Conservation (phyloP, 2,329 filamentous ascomycete genomes). For the Ceratocystis cubensis region DNA sequence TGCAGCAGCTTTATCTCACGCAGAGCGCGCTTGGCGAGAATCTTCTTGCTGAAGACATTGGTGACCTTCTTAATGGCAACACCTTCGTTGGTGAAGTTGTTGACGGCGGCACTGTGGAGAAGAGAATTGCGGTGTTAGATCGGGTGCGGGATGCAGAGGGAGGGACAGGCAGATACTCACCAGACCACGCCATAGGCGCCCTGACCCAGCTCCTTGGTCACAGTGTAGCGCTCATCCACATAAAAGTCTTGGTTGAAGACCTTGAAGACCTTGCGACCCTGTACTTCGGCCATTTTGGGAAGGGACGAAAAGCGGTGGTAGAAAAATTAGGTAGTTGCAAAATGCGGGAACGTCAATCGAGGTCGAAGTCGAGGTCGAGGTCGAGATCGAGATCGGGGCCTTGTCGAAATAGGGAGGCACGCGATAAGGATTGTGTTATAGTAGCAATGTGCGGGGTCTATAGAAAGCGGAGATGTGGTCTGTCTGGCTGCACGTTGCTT, state of each 20-base stretch:
- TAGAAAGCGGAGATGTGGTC: slow-evolving; percentile 10
- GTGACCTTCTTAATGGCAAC: slow-evolving; percentile 99
- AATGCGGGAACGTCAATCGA: too few species aligned
- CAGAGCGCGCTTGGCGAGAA: slow-evolving; percentile 91
- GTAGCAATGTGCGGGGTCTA: slow-evolving; percentile 7
- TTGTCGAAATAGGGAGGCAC: neutral
- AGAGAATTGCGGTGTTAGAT: slow-evolving; percentile 19
- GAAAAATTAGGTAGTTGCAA: neutral
- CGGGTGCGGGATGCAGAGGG: neutral
- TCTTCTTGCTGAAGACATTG: slow-evolving; percentile 99
- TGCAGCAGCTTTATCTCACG: slow-evolving; percentile 97
- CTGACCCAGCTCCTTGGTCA: slow-evolving; percentile 96
- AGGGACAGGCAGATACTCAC: slow-evolving; percentile 37
- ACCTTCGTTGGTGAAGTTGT: slow-evolving; percentile 79
- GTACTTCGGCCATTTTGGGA: slow-evolving; percentile 31
- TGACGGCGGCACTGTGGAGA: slow-evolving; percentile 65
- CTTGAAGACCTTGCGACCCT: slow-evolving; percentile 82
- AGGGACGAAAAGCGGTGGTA: slow-evolving; percentile 1
- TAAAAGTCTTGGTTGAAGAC: slow-evolving; percentile 99
- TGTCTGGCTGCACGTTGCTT: neutral
- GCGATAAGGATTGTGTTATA: neutral
- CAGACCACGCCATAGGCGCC: slow-evolving; percentile 98
- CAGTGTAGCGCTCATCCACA: slow-evolving; percentile 94
- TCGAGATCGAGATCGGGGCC: neutral
- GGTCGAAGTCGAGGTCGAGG: too few species aligned